Evolutionary conservation across 83 land plant genomes (phyloP).

Genomic region (Diphasiastrum complanatum): DNA sequence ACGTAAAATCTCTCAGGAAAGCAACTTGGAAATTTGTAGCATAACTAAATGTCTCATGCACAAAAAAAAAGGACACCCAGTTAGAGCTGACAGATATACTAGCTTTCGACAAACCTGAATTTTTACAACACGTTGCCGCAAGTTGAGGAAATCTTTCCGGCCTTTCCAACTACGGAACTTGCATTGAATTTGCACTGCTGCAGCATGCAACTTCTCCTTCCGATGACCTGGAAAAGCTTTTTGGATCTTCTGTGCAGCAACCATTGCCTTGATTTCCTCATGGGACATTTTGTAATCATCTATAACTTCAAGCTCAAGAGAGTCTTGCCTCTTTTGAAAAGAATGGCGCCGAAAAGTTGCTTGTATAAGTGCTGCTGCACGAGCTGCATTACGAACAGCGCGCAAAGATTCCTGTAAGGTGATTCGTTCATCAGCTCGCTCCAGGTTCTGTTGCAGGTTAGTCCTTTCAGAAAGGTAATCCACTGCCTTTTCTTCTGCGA

Average conservation of each 20-base stretch:
- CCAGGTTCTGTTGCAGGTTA: constrained; percentile 15
- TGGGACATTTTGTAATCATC: constrained; percentile 62
- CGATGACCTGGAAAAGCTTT: constrained; percentile 38
- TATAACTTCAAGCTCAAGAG: constrained; percentile 18
- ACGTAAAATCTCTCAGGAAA: no score
- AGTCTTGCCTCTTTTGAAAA: constrained; percentile 59
- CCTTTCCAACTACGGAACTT: constrained; percentile 85
- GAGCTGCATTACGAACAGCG: constrained; percentile 83
- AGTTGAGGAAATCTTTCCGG: constrained; percentile 57
- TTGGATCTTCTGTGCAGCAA: constrained; percentile 45
- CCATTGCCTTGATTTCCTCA: constrained; percentile 45
- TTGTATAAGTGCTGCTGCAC: constrained; percentile 92
- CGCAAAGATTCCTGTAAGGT: constrained; percentile 56
- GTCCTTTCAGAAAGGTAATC: constrained; percentile 34
- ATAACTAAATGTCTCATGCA: no score
- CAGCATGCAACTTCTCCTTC: constrained; percentile 50
- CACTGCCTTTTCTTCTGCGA: constrained; percentile 45
- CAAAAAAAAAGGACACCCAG: no score
- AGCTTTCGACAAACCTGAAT: constrained; percentile 67
- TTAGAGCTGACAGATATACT: no score
- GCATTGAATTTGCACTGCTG: constrained; percentile 86
- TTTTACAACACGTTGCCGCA: constrained; percentile 80
- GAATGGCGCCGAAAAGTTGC: constrained; percentile 79
- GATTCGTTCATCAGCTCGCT: constrained; percentile 49
- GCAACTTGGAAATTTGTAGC: no score